Evolutionary conservation across 116 monocot genomes (phyloP).

Genomic region (Phalaenopsis hybrid): DNA sequence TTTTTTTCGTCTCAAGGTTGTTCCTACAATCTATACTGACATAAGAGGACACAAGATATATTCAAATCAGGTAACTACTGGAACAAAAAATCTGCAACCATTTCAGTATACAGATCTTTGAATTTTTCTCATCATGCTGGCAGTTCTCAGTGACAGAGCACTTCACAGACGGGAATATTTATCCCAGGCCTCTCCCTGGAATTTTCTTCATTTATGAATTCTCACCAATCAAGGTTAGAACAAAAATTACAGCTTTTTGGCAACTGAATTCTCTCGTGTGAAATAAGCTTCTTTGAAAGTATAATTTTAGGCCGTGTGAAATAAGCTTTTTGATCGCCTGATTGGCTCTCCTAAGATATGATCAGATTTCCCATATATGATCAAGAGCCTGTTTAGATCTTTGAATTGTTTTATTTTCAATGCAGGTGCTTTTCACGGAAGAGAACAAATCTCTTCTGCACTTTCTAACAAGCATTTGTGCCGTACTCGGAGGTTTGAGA

Average conservation of each 20-base stretch:
- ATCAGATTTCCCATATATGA: not conserved
- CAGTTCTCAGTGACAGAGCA: slow-evolving; percentile 99
- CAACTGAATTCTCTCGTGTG: no score
- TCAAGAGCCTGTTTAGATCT: not conserved
- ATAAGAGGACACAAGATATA: slow-evolving; percentile 37
- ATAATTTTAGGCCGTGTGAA: no score
- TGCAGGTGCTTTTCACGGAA: slow-evolving; percentile 26
- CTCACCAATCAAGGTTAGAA: slow-evolving; percentile 86
- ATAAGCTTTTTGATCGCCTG: not conserved
- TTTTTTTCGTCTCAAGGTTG: slow-evolving; percentile 28
- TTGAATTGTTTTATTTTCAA: not conserved
- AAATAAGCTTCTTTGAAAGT: no score
- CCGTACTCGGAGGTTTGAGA: slow-evolving; percentile 18
- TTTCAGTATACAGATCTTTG: not conserved
- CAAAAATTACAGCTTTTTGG: not conserved
- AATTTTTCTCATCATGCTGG: not conserved
- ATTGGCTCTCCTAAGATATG: not conserved
- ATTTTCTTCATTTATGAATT: slow-evolving; percentile 89
- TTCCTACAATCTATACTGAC: slow-evolving; percentile 49
- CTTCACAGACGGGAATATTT: slow-evolving; percentile 51
- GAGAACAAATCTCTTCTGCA: slow-evolving; percentile 19
- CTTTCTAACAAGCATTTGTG: slow-evolving; percentile 20
- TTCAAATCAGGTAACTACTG: slow-evolving; percentile 40
- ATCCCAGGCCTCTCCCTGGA: slow-evolving; percentile 54
- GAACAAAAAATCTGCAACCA: not conserved